Percentiles rank a stretch among this genome's conserved stretches.
These are phyloP conservation scores for Lentinula guzmanii DNA, from an alignment of 768 basidiomycete species.

Conservation along the genomic window DNA sequence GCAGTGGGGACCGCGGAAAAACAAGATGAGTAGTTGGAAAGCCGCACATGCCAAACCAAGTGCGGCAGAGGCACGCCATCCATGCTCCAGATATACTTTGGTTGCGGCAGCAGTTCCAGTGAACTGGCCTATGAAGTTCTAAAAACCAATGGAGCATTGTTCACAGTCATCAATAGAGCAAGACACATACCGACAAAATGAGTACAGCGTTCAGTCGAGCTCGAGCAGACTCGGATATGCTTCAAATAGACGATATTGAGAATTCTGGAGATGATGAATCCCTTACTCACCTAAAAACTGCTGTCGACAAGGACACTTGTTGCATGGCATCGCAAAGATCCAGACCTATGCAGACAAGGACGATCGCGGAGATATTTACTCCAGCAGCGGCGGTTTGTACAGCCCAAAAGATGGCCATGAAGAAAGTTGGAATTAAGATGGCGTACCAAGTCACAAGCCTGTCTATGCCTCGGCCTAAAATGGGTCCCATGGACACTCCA, in stretches of 20 bases:
- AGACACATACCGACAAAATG: constrained; percentile 47
- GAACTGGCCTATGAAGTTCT: constrained; percentile 52
- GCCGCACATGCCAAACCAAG: constrained; percentile 37
- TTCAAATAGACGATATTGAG: constrained; percentile 8
- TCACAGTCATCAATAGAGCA: neutral
- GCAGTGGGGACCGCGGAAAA: constrained; percentile 45
- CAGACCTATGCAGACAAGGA: constrained; percentile 45
- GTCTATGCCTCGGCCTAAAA: constrained; percentile 50
- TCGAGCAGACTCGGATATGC: constrained; percentile 32
- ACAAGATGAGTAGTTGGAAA: constrained; percentile 34
- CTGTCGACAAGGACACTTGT: constrained; percentile 43
- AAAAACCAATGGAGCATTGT: neutral
- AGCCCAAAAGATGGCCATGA: constrained; percentile 31
- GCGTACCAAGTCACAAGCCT: constrained; percentile 52
- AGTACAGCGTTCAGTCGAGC: constrained; percentile 70
- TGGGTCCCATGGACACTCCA: constrained; percentile 45
- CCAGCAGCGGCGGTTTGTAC: constrained; percentile 47
- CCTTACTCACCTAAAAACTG: constrained; percentile 34
- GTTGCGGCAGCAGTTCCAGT: constrained; percentile 53
- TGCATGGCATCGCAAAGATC: constrained; percentile 48
- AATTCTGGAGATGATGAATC: constrained; percentile 20
- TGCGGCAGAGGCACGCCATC: constrained; percentile 44
- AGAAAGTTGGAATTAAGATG: constrained; percentile 35
- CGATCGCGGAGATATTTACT: constrained; percentile 42
- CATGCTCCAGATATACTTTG: constrained; percentile 40